Percentiles rank a stretch among this genome's conserved stretches.
These are phyloP conservation scores for Clitocybe nebularis DNA, from an alignment of 1,284 basidiomycete genomes.

Conservation along the genomic window DNA sequence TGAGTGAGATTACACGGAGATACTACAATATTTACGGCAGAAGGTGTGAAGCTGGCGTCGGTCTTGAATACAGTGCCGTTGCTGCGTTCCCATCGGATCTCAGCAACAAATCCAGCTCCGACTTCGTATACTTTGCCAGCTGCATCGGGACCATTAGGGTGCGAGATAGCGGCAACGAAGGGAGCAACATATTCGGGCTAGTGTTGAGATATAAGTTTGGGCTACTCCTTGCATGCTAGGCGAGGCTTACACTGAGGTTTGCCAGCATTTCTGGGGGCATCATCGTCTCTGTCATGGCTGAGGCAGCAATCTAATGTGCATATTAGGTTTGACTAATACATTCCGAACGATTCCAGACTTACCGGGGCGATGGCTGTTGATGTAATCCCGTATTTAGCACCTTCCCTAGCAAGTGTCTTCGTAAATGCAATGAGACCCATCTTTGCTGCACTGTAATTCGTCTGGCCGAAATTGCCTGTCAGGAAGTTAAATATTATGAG, in stretches of 20 bases:
- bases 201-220: conserved; percentile 1
- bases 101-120: conserved; percentile 91
- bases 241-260: conserved; percentile 66
- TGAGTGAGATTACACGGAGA: conserved; percentile 1
- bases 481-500: conserved; percentile 17
- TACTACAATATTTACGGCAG: conserved; percentile 58
- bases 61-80: conserved; percentile 89
- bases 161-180: conserved; percentile 76
- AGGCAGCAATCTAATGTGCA: conserved; percentile 74
- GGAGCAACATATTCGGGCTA: conserved; percentile 93
- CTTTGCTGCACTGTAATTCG: conserved; percentile 89
- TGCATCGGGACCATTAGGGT: conserved; percentile 79
- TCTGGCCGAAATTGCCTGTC: conserved; percentile 92
- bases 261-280: conserved; percentile 98
- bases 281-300: conserved; percentile 90
- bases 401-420: conserved; percentile 88
- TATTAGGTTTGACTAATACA: background rate
- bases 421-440: conserved; percentile 91
- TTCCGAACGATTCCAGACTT: conserved; percentile 23
- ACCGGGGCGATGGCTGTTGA: conserved; percentile 89
- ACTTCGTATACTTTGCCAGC: conserved; percentile 91
- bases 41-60: conserved; percentile 89
- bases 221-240: background rate
- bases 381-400: conserved; percentile 91
- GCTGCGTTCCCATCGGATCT: conserved; percentile 92